These are phyloP conservation scores for Mycena amicta DNA, from an alignment of 768 basidiomycete species.

Conservation along the genomic window DNA sequence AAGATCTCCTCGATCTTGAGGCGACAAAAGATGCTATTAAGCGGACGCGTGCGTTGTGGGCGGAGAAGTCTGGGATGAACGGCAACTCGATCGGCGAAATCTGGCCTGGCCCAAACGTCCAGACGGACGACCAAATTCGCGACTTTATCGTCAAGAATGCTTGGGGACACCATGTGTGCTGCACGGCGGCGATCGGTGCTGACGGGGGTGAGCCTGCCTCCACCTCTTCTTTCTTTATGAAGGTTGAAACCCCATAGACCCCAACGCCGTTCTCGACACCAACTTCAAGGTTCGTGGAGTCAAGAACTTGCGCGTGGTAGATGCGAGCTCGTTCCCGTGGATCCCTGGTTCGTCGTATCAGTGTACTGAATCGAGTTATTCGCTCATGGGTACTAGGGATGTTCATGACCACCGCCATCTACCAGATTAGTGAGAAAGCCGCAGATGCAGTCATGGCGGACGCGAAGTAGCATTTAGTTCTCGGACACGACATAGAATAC, in stretches of 20 bases:
- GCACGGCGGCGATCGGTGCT: constrained; percentile 10
- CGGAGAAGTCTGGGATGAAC: constrained; percentile 2
- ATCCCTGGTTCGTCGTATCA: constrained; percentile 9
- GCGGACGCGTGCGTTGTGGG: constrained; percentile 13
- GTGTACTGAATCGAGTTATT: neutral
- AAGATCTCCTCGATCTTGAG: constrained; percentile 4
- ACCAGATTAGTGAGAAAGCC: constrained; percentile 16
- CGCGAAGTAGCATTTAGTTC: constrained; percentile 4
- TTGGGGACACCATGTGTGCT: constrained; percentile 18
- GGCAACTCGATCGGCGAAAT: constrained; percentile 3
- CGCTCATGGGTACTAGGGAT: neutral
- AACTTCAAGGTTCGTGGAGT: constrained; percentile 24
- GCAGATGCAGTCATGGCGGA: constrained; percentile 15
- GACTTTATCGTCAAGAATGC: constrained; percentile 13
- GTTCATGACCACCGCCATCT: constrained; percentile 17
- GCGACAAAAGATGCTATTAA: constrained; percentile 6
- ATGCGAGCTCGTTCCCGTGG: constrained; percentile 18
- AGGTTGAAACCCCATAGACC: neutral
- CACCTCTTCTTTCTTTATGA: neutral
- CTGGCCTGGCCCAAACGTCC: constrained; percentile 12
- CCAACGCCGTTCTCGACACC: constrained; percentile 20
- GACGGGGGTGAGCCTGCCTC: neutral
- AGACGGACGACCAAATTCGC: constrained; percentile 9
- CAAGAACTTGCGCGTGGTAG: constrained; percentile 21
- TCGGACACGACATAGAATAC: too few species aligned